Percentiles rank a stretch among this genome's conserved stretches.
Evolutionary conservation across 163 green algal genomes (phyloP).

Genomic region (Chlamydomonas reinhardtii): DNA sequence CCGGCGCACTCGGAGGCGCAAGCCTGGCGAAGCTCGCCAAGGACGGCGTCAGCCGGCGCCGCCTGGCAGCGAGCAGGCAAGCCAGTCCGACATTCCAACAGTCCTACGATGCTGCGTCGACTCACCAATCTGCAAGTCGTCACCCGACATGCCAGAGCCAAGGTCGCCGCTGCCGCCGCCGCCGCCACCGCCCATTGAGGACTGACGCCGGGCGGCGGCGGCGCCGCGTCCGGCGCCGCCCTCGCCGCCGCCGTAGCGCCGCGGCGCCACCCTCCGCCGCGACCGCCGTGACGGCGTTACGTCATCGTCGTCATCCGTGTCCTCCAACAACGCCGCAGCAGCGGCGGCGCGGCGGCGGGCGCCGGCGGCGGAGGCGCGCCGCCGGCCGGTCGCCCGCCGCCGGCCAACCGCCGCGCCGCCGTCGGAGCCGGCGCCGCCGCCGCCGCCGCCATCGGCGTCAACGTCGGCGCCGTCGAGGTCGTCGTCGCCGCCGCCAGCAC

Average conservation of each 20-base stretch:
- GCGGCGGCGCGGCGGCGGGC: conserved; percentile 5
- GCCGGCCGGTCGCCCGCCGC: no score
- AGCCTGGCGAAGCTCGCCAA: no score
- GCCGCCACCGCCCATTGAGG: no score
- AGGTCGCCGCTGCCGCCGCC: neutral
- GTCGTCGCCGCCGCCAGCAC: neutral
- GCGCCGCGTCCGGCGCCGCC: no score
- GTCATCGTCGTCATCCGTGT: neutral
- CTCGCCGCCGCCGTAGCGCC: no score
- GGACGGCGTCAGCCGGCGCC: no score
- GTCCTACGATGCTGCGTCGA: no score
- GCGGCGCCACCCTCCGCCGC: neutral
- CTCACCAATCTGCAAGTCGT: conserved; percentile 14
- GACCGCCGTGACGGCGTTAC: neutral
- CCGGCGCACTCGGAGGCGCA: no score
- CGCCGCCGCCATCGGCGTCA: neutral
- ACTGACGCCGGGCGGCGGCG: neutral
- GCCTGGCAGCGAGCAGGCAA: no score
- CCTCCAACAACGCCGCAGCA: neutral
- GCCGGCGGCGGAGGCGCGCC: neutral
- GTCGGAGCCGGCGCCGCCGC: neutral
- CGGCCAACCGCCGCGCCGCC: no score
- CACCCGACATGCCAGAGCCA: neutral
- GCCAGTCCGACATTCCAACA: no score
- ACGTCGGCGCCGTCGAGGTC: neutral